Evolutionary conservation across 805 yeast species (phyloP).

Genomic region (Ogataea populi-albae): DNA sequence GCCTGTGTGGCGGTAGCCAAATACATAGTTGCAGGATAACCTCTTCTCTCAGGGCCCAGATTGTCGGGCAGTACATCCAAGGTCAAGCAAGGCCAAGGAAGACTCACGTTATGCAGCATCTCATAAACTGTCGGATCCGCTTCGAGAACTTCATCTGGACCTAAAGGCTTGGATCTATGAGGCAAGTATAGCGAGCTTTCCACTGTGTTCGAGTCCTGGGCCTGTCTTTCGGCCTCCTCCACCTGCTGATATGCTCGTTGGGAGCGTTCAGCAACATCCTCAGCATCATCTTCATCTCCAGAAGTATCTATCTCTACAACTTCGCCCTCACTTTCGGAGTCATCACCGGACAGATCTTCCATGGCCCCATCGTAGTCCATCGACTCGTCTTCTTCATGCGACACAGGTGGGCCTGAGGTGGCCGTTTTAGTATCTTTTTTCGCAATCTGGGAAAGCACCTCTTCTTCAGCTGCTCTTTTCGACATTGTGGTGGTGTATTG

Average conservation of each 20-base stretch:
- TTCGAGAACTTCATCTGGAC: conserved; percentile 93
- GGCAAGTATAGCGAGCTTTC: conserved; percentile 67
- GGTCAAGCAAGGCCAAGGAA: conserved; percentile 97
- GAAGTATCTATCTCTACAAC: conserved; percentile 72
- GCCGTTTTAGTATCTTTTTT: conserved; percentile 19
- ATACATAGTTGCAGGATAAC: conserved; percentile 83
- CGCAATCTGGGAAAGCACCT: conserved; percentile 10
- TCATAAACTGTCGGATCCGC: conserved; percentile 96
- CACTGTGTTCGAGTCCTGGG: conserved; percentile 7
- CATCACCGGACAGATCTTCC: conserved; percentile 88
- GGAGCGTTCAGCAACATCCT: conserved; percentile 12
- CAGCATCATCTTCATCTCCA: conserved; percentile 49
- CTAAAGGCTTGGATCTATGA: conserved; percentile 82
- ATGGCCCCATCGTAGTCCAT: conserved; percentile 67
- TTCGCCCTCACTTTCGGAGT: conserved; percentile 88
- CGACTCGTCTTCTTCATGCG: conserved; percentile 43
- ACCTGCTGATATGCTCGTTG: conserved; percentile 22
- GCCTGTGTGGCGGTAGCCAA: conserved; percentile 95
- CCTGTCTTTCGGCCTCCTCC: conserved; percentile 36
- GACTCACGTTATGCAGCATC: conserved; percentile 89
- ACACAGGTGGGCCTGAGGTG: conserved; percentile 17
- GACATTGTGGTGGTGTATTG: no score
- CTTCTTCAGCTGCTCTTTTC: conserved; percentile 33
- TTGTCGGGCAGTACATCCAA: conserved; percentile 84
- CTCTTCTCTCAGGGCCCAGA: conserved; percentile 83